These are phyloP conservation scores for Plasmodium billcollinsi DNA, from an alignment of 169 alveolate species.

Conservation along the genomic window DNA sequence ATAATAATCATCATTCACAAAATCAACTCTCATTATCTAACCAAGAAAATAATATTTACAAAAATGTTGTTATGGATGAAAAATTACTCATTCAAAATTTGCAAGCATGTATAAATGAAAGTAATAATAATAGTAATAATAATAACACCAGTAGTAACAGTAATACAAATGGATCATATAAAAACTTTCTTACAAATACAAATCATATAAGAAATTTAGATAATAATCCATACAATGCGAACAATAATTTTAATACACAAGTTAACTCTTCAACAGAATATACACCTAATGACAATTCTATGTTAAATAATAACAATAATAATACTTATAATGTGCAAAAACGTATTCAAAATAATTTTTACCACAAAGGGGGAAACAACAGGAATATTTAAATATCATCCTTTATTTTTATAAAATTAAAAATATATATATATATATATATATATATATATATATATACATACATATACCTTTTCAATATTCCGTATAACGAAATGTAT, in stretches of 20 bases:
- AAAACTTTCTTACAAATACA: slow-evolving; percentile 2
- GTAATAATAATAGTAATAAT: neutral
- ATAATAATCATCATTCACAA: neutral
- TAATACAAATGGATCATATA: neutral
- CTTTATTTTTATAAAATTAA: no score
- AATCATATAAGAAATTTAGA: neutral
- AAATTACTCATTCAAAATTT: neutral
- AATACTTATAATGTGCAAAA: neutral
- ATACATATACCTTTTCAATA: no score
- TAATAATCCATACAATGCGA: neutral
- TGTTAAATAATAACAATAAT: neutral
- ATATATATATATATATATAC: no score
- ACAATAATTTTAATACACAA: neutral
- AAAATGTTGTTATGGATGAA: neutral
- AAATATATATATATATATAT: no score
- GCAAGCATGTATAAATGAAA: neutral
- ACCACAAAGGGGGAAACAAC: no score
- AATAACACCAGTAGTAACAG: neutral
- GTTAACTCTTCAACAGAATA: neutral
- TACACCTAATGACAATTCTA: neutral
- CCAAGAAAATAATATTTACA: neutral
- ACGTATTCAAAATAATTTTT: neutral
- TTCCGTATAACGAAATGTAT: no score
- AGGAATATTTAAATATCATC: no score
- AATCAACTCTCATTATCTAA: neutral